Base-by-base conservation (phyloP, 345 rosid species). In the Toxicodendron radicans region DNA sequence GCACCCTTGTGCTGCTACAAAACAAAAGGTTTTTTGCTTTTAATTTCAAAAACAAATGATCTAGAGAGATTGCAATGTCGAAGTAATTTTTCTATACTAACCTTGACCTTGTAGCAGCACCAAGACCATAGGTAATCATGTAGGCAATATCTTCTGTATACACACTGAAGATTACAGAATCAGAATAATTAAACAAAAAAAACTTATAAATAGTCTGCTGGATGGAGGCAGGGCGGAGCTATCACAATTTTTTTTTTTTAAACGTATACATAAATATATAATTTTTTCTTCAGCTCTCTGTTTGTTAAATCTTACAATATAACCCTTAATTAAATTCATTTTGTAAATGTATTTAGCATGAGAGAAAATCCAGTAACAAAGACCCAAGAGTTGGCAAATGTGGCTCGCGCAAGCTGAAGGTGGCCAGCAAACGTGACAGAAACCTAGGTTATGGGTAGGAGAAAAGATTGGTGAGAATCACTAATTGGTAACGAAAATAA, bases 341-440 rank as follows among this genome's bases (percentile, higher is more conserved):
- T n/a, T n/a, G n/a, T n/a, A n/a, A n/a, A n/a, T n/a, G n/a, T n/a
- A n/a, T 69, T 63, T 84, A 92, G 95, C 97, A 89, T 80, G 81
- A 89, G 84, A 70, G 91, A 91, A 68, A 88, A 80, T 73, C 97
- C 93, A n/a, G 93, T 85, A 84, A 86, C 94, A 20, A 84, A 79
- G 80, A 90, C 86, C 97, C 95, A 92, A 7, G 94, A 89, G 79
- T 89, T 90, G 79, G 91, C 97, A 14, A 90, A 89, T 53, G 95
- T 89, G 76, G 97, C 86, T 18, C 89, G 89, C 21, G 97, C 95
- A 6, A 92, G 92, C 59, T 90, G 78, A 30, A 87, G 87, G 70
- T 88, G 95, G 58, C 92, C 92, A 61, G 93, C 93, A 27, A 90
- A 85, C 93, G 90, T 92, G 58, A 88, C 90, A 23, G 97, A 92